phyloP scores from a whole-genome alignment of 768 basidiomycete species.

The Chiua virens region DNA sequence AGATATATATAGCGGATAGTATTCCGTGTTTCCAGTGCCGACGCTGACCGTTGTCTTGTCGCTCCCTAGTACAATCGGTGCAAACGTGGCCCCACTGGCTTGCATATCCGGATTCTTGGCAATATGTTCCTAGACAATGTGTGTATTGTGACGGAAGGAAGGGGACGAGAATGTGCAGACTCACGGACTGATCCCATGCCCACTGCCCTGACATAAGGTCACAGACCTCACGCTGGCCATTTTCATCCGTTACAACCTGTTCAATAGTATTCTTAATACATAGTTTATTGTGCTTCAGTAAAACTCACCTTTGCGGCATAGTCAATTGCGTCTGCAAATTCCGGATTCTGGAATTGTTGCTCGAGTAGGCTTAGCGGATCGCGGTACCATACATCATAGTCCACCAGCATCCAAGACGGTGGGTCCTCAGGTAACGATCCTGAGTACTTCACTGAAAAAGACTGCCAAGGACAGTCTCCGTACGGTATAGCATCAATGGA shows the following conservation, averaged over 20 bases:
- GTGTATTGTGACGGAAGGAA: too few relatives aligned
- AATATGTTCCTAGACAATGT: constrained; percentile 31
- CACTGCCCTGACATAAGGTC: constrained; percentile 13
- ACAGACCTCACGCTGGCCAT: background rate
- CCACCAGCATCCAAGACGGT: constrained; percentile 25
- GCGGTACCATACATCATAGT: constrained; percentile 25
- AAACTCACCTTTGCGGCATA: background rate
- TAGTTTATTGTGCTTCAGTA: too few relatives aligned
- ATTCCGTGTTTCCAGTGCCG: constrained; percentile 13
- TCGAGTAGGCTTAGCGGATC: constrained; percentile 9
- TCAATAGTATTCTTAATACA: too few relatives aligned
- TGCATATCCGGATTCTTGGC: constrained; percentile 10
- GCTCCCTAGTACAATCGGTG: constrained; percentile 16
- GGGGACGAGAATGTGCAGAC: background rate
- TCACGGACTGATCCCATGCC: constrained; percentile 8
- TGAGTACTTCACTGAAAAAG: constrained; percentile 29
- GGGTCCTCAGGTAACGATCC: constrained; percentile 9
- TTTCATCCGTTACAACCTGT: background rate
- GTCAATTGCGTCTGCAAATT: background rate
- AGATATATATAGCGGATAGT: constrained; percentile 14
- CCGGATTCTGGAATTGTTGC: background rate
- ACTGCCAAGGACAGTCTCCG: constrained; percentile 39
- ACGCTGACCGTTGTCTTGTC: constrained; percentile 18
- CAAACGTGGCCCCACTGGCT: constrained; percentile 13
- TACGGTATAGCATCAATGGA: background rate